Conservation (phyloP, 106 monocot genomes). For the Dendrobium huoshanense region DNA sequence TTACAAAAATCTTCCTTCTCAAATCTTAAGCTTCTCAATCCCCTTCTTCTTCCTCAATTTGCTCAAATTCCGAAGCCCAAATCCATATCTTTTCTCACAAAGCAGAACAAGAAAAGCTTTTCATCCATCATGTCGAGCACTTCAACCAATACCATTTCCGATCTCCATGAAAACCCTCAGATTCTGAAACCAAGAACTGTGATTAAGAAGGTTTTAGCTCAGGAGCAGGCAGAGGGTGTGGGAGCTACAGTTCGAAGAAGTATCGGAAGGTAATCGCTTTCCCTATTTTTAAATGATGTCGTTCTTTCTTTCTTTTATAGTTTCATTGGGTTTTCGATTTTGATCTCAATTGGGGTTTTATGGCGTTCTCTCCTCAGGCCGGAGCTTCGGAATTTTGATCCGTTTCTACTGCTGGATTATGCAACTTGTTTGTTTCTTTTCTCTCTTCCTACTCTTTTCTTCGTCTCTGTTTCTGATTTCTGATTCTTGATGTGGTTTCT, state of each 20-base stretch:
- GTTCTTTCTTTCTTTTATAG: no score
- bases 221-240: slow-evolving; percentile 57
- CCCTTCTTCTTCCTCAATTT: neutral
- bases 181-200: slow-evolving; percentile 47
- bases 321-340: neutral
- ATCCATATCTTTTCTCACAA: neutral
- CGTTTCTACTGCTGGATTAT: slow-evolving; percentile 61
- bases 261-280: slow-evolving; percentile 47
- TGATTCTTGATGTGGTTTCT: neutral
- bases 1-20: neutral
- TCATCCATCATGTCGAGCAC: neutral
- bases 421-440: slow-evolving; percentile 32
- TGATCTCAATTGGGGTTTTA: neutral
- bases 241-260: slow-evolving; percentile 74
- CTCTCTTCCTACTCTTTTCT: neutral
- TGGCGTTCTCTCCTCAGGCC: slow-evolving; percentile 18
- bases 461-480: neutral
- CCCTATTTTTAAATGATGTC: neutral
- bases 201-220: slow-evolving; percentile 45
- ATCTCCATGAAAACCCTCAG: neutral
- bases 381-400: slow-evolving; percentile 62
- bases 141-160: neutral
- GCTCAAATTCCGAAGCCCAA: neutral
- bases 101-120: slow-evolving; percentile 3
- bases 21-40: no score